Evolutionary conservation across 495 filamentous ascomycete species (phyloP).

Genomic region (Talaromyces liani): DNA sequence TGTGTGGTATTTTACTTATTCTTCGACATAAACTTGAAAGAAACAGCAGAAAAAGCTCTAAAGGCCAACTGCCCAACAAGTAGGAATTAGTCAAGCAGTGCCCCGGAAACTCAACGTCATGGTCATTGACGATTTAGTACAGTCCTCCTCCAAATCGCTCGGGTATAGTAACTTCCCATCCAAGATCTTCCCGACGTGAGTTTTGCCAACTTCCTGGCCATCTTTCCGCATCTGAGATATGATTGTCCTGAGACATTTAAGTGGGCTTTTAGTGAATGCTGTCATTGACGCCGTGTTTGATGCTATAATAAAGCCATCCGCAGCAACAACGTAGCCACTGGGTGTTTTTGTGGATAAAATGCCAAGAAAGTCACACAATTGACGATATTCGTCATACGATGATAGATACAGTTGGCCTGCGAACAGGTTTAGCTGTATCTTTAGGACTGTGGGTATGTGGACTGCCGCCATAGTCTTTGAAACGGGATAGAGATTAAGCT

Average conservation of each 20-base stretch:
- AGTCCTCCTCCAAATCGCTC: background rate
- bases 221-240: constrained; percentile 38
- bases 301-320: constrained; percentile 19
- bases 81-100: background rate
- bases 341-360: constrained; percentile 21
- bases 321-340: constrained; percentile 35
- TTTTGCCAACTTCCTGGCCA: constrained; percentile 39
- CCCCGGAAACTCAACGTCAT: background rate
- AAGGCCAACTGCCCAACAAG: no score
- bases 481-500: constrained; percentile 31
- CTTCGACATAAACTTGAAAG: no score
- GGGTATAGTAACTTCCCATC: constrained; percentile 31
- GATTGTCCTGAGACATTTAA: constrained; percentile 45
- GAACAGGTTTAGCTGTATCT: constrained; percentile 53
- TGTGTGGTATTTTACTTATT: no score
- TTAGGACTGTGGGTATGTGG: constrained; percentile 12
- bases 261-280: constrained; percentile 41
- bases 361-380: background rate
- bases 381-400: constrained; percentile 46
- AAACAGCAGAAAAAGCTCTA: background rate
- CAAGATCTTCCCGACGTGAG: constrained; percentile 48
- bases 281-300: constrained; percentile 13
- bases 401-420: constrained; percentile 57
- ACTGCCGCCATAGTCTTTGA: background rate
- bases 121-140: background rate